Conservation (phyloP, 345 rosid genomes). For the Eucalyptus urophylla region DNA sequence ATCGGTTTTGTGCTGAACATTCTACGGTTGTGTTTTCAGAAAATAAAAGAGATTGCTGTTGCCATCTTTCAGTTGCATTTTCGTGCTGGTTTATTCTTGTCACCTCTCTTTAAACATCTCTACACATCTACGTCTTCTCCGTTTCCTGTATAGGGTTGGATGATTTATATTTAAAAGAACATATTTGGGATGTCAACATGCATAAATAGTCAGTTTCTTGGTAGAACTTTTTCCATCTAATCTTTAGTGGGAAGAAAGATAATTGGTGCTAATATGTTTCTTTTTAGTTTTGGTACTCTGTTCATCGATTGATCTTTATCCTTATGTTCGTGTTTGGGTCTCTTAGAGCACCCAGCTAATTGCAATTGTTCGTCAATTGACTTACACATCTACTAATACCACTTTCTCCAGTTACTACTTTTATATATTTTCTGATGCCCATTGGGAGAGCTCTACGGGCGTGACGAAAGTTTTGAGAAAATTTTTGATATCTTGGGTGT, state of each 20-base stretch:
- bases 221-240: background rate
- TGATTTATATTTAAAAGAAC: background rate
- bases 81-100: background rate
- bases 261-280: background rate
- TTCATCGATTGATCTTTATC: background rate
- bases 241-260: background rate
- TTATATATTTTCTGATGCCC: background rate
- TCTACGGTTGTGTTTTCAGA: background rate
- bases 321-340: background rate
- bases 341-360: background rate
- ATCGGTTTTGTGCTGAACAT: background rate
- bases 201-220: background rate
- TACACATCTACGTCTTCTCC: background rate
- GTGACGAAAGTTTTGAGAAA: background rate
- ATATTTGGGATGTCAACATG: background rate
- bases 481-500: background rate
- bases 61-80: background rate
- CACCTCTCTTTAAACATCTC: background rate
- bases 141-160: background rate
- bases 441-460: background rate
- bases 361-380: background rate
- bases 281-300: background rate
- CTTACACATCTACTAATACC: background rate
- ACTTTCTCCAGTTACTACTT: background rate
- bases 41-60: background rate